Evolutionary conservation across 495 filamentous ascomycete species (phyloP), one percentile per base, ranked within the genome.

Genomic region (Annulohypoxylon bovei): DNA sequence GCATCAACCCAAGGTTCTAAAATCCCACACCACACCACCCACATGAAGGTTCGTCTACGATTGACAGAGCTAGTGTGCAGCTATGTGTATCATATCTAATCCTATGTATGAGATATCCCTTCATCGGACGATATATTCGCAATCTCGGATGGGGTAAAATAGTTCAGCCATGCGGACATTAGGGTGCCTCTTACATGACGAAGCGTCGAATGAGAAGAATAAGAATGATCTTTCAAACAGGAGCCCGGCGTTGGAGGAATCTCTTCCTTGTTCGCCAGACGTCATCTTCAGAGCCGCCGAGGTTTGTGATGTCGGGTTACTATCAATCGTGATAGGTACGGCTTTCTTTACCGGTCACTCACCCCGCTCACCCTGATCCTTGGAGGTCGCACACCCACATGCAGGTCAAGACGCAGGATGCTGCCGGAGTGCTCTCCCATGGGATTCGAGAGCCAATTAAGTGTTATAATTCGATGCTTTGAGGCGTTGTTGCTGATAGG

Each of bases 201-300:
- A 53, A 60, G 50, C 49, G 23, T 46, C 53, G 32, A 65, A 71
- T 70, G 54, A 37, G 54, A 61, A 63, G 27, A 12, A 52, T 67
- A 64, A 65, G 50, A 54, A 53, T 14, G 40, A 3, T 47, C 16
- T 27, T 63, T 32, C 23, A 52, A 64, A 52, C 27, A 46, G 54
- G 33, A 59, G 35, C 28, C 37, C 9, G 54, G 47, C 16, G 39
- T 58, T 63, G 64, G 23, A 65, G 68, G 64, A 72, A 40, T 47
- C 39, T 55, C 54, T 72, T 61, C 69, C 69, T 68, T 68, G 69
- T 42, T 49, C 32, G 16, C 59, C 54, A 47, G 55, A 65, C 65
- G 65, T 65, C 49, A 62, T 56, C 37, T 62, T 60, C 64, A 64
- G 64, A 68, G 69, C 64, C 60, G 69, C 69, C 55, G 69, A 64